phyloP scores from a whole-genome alignment of 2,329 filamentous ascomycete genomes.

The Kalmusia sp. region DNA sequence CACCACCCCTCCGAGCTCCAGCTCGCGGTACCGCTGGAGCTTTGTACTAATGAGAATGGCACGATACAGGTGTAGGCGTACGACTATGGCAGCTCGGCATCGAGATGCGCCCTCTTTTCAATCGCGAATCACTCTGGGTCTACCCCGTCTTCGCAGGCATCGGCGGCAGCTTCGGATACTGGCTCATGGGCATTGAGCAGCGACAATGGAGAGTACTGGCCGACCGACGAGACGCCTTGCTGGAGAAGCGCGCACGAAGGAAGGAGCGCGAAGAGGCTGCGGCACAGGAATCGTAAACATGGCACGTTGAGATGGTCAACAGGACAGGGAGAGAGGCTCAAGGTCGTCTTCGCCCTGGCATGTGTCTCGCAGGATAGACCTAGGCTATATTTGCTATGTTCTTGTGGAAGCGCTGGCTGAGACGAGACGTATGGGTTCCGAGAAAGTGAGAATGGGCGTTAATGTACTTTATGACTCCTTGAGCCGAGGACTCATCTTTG shows the following conservation, averaged over 20 bases:
- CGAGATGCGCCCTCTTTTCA: constrained; percentile 96
- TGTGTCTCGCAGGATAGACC: neutral
- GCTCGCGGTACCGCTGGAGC: constrained; percentile 9
- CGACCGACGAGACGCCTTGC: constrained; percentile 78
- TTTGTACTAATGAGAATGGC: constrained; percentile 29
- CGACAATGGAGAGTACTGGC: constrained; percentile 78
- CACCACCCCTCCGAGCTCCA: constrained; percentile 16
- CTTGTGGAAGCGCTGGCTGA: neutral
- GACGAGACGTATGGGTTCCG: constrained; percentile 6
- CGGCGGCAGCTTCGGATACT: constrained; percentile 94
- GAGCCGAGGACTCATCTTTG: constrained; percentile 40
- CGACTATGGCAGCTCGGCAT: constrained; percentile 97
- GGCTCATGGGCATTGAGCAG: constrained; percentile 89
- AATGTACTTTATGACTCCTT: constrained; percentile 31
- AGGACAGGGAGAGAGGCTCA: neutral
- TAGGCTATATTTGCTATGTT: constrained; percentile 10
- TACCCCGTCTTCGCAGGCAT: constrained; percentile 89
- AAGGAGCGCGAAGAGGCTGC: constrained; percentile 66
- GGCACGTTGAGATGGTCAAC: neutral
- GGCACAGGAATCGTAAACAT: constrained; percentile 27
- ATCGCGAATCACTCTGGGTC: constrained; percentile 81
- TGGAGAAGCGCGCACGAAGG: constrained; percentile 88
- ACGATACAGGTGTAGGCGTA: constrained; percentile 77
- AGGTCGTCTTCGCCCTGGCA: neutral
- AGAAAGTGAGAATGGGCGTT: constrained; percentile 14